These are phyloP conservation scores for Tetracladium marchalianum DNA, from an alignment of 495 filamentous ascomycete genomes.

Conservation along the genomic window DNA sequence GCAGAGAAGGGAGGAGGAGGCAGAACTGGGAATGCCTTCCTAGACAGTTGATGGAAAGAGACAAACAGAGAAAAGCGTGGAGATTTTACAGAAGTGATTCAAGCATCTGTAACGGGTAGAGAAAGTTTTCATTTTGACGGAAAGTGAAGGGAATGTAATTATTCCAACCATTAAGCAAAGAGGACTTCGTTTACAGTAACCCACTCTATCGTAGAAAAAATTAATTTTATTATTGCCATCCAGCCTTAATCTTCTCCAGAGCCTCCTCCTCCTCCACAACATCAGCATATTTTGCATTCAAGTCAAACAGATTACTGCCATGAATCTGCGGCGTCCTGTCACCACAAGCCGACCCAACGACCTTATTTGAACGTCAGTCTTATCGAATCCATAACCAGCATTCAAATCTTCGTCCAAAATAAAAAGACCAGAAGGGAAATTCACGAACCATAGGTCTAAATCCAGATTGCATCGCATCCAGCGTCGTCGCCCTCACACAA, in stretches of 20 bases:
- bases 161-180: too few relatives aligned
- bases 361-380: conserved; percentile 9
- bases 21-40: too few relatives aligned
- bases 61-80: too few relatives aligned
- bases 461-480: conserved; percentile 28
- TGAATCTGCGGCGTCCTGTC: conserved; percentile 27
- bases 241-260: conserved; percentile 20
- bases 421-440: conserved; percentile 1
- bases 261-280: conserved; percentile 26
- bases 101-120: too few relatives aligned
- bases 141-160: too few relatives aligned
- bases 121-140: too few relatives aligned
- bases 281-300: conserved; percentile 29
- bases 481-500: conserved; percentile 25
- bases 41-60: too few relatives aligned
- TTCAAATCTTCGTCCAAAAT: neutral
- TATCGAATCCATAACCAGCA: neutral
- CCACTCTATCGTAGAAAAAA: neutral
- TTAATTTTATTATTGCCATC: conserved; percentile 14
- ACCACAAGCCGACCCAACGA: conserved; percentile 26
- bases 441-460: conserved; percentile 25
- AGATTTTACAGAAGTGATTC: too few relatives aligned
- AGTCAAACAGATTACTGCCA: conserved; percentile 26
- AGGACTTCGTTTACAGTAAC: too few relatives aligned
- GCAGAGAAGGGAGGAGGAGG: too few relatives aligned